Base-by-base conservation (phyloP, 2,329 filamentous ascomycete species). In the Camptophora hylomeconis region DNA sequence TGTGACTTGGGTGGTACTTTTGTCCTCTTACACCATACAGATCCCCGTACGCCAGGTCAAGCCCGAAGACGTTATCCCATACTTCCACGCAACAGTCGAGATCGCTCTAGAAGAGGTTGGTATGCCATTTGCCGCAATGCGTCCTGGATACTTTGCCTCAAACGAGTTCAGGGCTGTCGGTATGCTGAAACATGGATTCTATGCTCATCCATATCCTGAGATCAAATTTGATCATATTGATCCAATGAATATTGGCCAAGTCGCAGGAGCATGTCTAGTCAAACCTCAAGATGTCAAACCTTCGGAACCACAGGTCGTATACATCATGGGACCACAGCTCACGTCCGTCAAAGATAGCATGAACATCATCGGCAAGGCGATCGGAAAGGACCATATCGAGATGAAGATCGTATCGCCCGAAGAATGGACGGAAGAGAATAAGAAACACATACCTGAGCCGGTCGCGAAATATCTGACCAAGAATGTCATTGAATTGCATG, bases 51-150 rank as follows among this genome's bases (percentile, higher is more conserved):
- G 38, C 5, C 36, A 41, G 8, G 37, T 59, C 3, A 5, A 36
- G 2, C 42, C 46, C 1, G 30, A n/a, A 2, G 45, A 56, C 0
- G 14, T 51, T 11, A 57, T 67, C 13, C 35, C 55, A 1, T 58
- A 47, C 24, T 14, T 43, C 5, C 65, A 69, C 36, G 58, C 57
- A 2, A 50, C 55, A 29, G 54, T 60, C 8, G 64, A 69, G 42
- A 35, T 58, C 6, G 51, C 35, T 14, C 45, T 67, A 15, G 45
- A 54, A 3, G 53, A 60, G 4, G 39, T 60, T 1, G 63, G 57
- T 22, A 54, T 58, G 0, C 9, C 32, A 3, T 63, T 54, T 31
- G 50, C 57, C 3, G 53, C 55, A 0, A 31, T 65, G 1, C 49
- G 63, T 5, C 59, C 61, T 1, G 59, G 48, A 2, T 50, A 31